These are phyloP conservation scores for Saccharomyces kudriavzevii DNA, from an alignment of 805 yeast species.

Conservation along the genomic window DNA sequence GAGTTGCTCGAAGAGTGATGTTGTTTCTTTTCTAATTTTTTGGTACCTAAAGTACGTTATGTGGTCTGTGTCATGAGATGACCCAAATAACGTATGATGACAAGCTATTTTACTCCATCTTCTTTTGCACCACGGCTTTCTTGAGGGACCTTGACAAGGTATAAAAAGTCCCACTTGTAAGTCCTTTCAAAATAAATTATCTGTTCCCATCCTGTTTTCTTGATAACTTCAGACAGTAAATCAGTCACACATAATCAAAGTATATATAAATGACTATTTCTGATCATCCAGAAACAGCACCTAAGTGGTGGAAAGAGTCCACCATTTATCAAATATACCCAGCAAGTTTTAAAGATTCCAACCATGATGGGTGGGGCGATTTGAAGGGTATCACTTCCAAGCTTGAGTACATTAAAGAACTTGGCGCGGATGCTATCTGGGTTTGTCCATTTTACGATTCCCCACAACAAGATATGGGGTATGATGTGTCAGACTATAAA, in stretches of 20 bases:
- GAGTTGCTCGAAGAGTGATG: too few species aligned
- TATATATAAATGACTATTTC: background rate
- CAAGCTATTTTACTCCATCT: background rate
- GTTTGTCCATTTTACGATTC: conserved; percentile 42
- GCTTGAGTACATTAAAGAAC: conserved; percentile 38
- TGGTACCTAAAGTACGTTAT: background rate
- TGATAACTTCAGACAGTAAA: background rate
- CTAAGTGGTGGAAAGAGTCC: conserved; percentile 48
- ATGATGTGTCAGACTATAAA: too few species aligned
- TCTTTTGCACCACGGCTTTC: background rate
- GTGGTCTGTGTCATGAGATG: background rate
- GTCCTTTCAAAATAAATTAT: background rate
- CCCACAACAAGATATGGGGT: too few species aligned
- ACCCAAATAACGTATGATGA: background rate
- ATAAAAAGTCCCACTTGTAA: background rate
- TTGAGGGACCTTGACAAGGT: background rate
- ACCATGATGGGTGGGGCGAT: conserved; percentile 45
- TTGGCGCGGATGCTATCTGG: conserved; percentile 51
- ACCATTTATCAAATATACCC: conserved; percentile 28
- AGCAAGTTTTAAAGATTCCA: conserved; percentile 47
- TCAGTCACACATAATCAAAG: background rate
- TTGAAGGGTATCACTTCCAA: conserved; percentile 35
- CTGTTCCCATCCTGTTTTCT: background rate
- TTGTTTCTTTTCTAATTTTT: too few species aligned
- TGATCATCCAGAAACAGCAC: too few species aligned